Conservation (phyloP, 2,329 filamentous ascomycete species). For the Xylaria digitata region DNA sequence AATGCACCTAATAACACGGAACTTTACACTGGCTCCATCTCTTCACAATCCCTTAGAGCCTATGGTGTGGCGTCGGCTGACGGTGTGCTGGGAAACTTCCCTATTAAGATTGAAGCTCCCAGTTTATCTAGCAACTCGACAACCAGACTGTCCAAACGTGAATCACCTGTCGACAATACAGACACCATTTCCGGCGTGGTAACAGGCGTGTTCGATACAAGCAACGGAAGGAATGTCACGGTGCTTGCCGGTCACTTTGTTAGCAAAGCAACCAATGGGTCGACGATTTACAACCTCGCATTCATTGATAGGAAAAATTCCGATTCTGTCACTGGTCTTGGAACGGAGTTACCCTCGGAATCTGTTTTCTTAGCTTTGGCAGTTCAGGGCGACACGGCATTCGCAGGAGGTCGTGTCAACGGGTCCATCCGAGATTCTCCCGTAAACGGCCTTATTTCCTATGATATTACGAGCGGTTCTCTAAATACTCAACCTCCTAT, state of each 20-base stretch:
- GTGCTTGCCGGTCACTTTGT: slow-evolving; percentile 89
- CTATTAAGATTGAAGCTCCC: slow-evolving; percentile 64
- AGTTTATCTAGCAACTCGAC: slow-evolving; percentile 48
- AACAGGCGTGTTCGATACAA: slow-evolving; percentile 80
- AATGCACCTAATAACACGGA: slow-evolving; percentile 70
- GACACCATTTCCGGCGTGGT: slow-evolving; percentile 73
- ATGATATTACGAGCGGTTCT: slow-evolving; percentile 74
- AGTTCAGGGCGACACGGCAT: slow-evolving; percentile 75
- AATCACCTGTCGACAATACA: slow-evolving; percentile 53
- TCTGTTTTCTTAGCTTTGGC: slow-evolving; percentile 82
- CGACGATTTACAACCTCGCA: slow-evolving; percentile 80
- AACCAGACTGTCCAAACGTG: slow-evolving; percentile 60
- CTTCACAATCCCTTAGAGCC: slow-evolving; percentile 77
- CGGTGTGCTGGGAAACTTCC: slow-evolving; percentile 64
- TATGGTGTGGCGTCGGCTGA: slow-evolving; percentile 78
- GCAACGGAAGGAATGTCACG: slow-evolving; percentile 79
- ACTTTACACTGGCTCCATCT: slow-evolving; percentile 85
- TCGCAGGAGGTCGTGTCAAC: slow-evolving; percentile 82
- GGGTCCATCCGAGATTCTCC: slow-evolving; percentile 72
- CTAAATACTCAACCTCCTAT: slow-evolving; percentile 80
- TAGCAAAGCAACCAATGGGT: slow-evolving; percentile 74
- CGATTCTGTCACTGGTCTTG: slow-evolving; percentile 75
- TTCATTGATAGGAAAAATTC: slow-evolving; percentile 82
- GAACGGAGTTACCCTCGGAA: slow-evolving; percentile 71
- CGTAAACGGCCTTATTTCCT: slow-evolving; percentile 81